Conservation (phyloP, 208 protist genomes). For the Trypanosoma avium region DNA sequence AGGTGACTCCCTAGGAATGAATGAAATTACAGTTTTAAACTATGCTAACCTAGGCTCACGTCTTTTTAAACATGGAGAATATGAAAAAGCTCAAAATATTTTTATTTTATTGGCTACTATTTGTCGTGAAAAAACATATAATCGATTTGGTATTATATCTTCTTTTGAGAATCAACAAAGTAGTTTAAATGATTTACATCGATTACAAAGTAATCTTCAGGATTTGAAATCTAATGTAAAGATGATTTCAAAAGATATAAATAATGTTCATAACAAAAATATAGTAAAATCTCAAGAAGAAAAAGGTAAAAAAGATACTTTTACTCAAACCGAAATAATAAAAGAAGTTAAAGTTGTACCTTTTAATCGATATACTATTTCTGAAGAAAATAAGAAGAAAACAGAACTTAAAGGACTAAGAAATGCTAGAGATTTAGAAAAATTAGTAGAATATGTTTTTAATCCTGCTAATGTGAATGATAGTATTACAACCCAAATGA, state of each 20-base stretch:
- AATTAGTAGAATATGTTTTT: conserved; percentile 13
- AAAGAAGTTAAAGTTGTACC: too few relatives aligned
- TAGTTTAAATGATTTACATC: background rate
- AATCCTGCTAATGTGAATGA: conserved; percentile 6
- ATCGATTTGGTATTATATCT: background rate
- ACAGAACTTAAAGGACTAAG: background rate
- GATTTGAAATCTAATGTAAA: conserved; percentile 5
- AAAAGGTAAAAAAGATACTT: too few relatives aligned
- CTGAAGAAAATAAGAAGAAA: background rate
- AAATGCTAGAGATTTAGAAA: background rate
- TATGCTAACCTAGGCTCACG: conserved; percentile 17
- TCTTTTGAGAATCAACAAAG: background rate
- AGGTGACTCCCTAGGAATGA: background rate
- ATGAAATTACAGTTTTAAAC: conserved; percentile 5
- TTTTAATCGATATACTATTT: too few relatives aligned
- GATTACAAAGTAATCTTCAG: conserved; percentile 1
- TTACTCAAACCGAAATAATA: too few relatives aligned
- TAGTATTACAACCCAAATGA: background rate
- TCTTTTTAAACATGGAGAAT: conserved; percentile 16
- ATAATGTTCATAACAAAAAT: too few relatives aligned
- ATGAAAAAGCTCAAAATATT: background rate
- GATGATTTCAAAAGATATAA: background rate
- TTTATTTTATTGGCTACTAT: conserved; percentile 13
- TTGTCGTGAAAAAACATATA: background rate
- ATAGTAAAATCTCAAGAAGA: too few relatives aligned